Conservation (phyloP, 2,329 filamentous ascomycete genomes). For the Trichoderma atrobrunneum region DNA sequence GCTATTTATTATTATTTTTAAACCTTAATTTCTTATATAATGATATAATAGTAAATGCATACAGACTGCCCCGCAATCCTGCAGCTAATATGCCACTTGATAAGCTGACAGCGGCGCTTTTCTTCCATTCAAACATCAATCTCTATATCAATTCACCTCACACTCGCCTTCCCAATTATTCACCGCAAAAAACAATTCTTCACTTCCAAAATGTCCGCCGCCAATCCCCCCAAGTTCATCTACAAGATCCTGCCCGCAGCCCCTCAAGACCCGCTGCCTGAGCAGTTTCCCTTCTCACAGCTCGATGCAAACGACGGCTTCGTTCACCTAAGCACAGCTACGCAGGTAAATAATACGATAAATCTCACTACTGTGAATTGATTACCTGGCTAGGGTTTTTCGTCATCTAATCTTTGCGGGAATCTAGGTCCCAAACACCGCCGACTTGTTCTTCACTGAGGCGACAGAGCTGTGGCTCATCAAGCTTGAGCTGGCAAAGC, state of each 20-base stretch:
- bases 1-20: no score
- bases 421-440: constrained; percentile 44
- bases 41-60: no score
- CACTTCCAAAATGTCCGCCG: constrained; percentile 28
- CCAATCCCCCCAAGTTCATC: constrained; percentile 39
- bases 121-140: background rate
- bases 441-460: constrained; percentile 43
- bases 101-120: background rate
- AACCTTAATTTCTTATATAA: no score
- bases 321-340: constrained; percentile 57
- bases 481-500: constrained; percentile 50
- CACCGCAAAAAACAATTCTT: background rate
- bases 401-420: background rate
- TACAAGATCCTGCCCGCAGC: constrained; percentile 60
- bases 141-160: background rate
- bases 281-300: constrained; percentile 54
- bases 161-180: background rate
- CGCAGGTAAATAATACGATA: constrained; percentile 42
- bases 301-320: constrained; percentile 60
- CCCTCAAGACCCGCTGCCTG: constrained; percentile 53
- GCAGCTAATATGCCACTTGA: no score
- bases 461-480: constrained; percentile 46
- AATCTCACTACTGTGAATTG: background rate
- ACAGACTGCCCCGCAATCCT: no score
- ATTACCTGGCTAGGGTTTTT: background rate